Evolutionary conservation across 441 rosid species (phyloP).

Genomic region (Raphanus hybrid): DNA sequence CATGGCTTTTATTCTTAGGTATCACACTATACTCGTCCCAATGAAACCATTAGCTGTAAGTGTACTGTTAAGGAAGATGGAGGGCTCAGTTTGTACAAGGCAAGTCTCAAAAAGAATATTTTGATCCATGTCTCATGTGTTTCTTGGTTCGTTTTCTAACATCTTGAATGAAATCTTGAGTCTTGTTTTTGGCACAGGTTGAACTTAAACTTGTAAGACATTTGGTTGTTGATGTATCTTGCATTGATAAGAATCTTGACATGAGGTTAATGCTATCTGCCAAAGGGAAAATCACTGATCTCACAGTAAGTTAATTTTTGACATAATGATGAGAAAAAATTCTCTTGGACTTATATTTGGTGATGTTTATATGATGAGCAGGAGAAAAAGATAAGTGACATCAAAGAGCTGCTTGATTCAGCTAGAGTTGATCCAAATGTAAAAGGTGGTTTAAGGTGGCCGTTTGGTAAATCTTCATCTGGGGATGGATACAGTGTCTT

Average conservation of each 20-base stretch:
- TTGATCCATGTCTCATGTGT: background rate
- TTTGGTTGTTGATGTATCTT: conserved; percentile 58
- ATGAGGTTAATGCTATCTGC: conserved; percentile 57
- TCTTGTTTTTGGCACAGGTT: conserved; percentile 42
- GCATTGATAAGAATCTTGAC: conserved; percentile 64
- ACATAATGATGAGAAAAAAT: background rate
- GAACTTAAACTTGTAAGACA: conserved; percentile 53
- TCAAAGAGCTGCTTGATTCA: conserved; percentile 51
- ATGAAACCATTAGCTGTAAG: conserved; percentile 53
- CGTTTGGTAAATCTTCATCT: conserved; percentile 49
- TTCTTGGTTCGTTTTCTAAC: too few species aligned
- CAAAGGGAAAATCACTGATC: conserved; percentile 47
- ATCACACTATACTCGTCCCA: conserved; percentile 51
- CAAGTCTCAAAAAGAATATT: conserved; percentile 27
- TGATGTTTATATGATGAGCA: conserved; percentile 33
- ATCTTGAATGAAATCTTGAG: background rate
- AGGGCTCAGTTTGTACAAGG: conserved; percentile 58
- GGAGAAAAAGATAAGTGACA: conserved; percentile 61
- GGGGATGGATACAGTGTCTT: conserved; percentile 52
- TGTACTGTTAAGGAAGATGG: conserved; percentile 51
- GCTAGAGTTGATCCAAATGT: conserved; percentile 63
- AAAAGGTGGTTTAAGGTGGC: conserved; percentile 36
- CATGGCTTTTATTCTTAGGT: conserved; percentile 46
- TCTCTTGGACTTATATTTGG: background rate
- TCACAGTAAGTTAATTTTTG: conserved; percentile 50